Evolutionary conservation across 768 basidiomycete genomes (phyloP), one percentile per base, ranked within the genome.

Genomic region (Phallus indusiatus): DNA sequence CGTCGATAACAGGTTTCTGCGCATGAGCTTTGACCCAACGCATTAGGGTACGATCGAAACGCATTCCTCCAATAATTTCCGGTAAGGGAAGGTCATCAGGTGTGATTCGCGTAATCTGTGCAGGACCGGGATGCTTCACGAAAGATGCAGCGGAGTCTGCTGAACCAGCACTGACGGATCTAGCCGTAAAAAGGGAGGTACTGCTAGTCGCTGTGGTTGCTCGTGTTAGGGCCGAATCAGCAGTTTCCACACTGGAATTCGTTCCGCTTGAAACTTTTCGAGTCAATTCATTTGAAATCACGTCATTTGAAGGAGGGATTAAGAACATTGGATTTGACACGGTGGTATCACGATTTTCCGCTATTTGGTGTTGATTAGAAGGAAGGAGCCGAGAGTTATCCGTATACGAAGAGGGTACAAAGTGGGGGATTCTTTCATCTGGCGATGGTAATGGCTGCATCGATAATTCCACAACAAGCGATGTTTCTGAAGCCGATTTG

Each of bases 181-280:
- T 42, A 3, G 46, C 54, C 10, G 48, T 51, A 14, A 52, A 50
- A n/a, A 56, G 22, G 50, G 56, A 51, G 28, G 56, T 57, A 47
- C 36, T 42, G 12, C 53, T 55, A 2, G 52, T 54, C 18, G 59
- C 53, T 21, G 54, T 42, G 4, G 33, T 42, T 9, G 20, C 54
- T 28, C 54, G 50, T 18, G 86, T 88, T 53, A 87, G 69, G 17
- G 86, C 88, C 12, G 86, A 88, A 17, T 78, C 79, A 16, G 34
- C 47, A 5, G 55, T 48, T 7, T 28, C 55, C 33, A 52, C 35
- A 3, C 88, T 90, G 12, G 83, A 82, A 34, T 83, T 78, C 9
- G 93, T 94, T 66, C 91, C 90, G 14, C 90, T 87, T 6, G 93
- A 94, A 9, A 94, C 90, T 66, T 90, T 91, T 22, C 94, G 86